Evolutionary conservation across 2,329 filamentous ascomycete genomes (phyloP).

Genomic region (Chrysosporium keratinophilum): DNA sequence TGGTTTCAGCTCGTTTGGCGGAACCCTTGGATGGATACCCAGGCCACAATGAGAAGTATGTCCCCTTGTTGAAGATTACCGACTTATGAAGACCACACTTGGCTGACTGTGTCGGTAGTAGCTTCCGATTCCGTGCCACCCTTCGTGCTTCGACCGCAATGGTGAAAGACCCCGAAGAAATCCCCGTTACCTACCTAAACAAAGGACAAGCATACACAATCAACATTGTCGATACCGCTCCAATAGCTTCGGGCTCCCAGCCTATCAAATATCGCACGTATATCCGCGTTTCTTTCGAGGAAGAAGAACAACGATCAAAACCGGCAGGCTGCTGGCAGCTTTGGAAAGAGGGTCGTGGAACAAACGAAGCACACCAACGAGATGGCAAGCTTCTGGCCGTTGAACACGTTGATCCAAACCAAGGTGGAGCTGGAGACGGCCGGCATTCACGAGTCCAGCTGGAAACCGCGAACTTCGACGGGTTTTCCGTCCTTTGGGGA

Average conservation of each 20-base stretch:
- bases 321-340: constrained; percentile 78
- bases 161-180: constrained; percentile 68
- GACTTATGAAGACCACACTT: neutral
- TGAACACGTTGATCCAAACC: constrained; percentile 65
- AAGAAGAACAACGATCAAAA: constrained; percentile 80
- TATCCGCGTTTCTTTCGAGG: constrained; percentile 92
- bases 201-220: constrained; percentile 92
- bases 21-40: constrained; percentile 18
- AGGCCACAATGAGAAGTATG: constrained; percentile 44
- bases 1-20: constrained; percentile 7
- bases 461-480: constrained; percentile 76
- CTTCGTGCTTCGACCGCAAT: constrained; percentile 93
- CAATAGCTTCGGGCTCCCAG: constrained; percentile 47
- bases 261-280: constrained; percentile 75
- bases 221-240: constrained; percentile 66
- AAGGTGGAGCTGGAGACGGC: constrained; percentile 47
- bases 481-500: constrained; percentile 84
- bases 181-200: constrained; percentile 95
- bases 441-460: constrained; percentile 59
- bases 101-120: neutral
- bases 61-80: constrained; percentile 21
- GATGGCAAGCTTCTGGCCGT: constrained; percentile 85
- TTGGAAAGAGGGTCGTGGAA: constrained; percentile 95
- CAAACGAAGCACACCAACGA: constrained; percentile 85
- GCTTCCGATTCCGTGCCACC: constrained; percentile 70